Conservation (phyloP, 78 protist species). For the Polysphondylium violaceum region DNA sequence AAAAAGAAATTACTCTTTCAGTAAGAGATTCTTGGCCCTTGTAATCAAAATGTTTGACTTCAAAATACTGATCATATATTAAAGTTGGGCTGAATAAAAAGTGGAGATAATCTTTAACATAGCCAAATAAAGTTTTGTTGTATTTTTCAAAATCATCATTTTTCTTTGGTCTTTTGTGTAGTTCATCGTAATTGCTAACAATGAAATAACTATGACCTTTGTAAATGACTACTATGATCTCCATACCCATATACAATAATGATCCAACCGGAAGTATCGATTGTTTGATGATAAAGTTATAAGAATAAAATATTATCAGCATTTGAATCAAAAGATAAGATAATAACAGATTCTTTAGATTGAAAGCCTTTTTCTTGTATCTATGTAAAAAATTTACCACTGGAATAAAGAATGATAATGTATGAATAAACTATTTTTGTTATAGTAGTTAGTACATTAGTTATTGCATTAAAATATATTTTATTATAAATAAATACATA, state of each 20-base stretch:
- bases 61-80: conserved; percentile 57
- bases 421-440: conserved; percentile 20
- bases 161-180: conserved; percentile 1
- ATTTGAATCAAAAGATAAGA: not conserved
- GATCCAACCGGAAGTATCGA: conserved; percentile 25
- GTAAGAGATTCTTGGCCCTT: not conserved
- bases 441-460: no score
- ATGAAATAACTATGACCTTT: conserved; percentile 47
- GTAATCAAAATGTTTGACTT: not conserved
- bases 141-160: not conserved
- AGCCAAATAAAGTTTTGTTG: not conserved
- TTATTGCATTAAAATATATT: no score
- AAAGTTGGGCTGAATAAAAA: conserved; percentile 43
- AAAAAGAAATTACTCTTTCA: not conserved
- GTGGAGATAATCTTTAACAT: conserved; percentile 1
- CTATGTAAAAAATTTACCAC: not conserved
- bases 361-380: conserved; percentile 10
- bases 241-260: conserved; percentile 14
- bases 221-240: conserved; percentile 5
- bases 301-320: not conserved
- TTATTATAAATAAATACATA: conserved; percentile 3
- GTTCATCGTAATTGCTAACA: conserved; percentile 13
- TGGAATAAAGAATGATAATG: conserved; percentile 40
- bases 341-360: not conserved
- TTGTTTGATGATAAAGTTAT: not conserved